Evolutionary conservation across 2,329 filamentous ascomycete species (phyloP), one percentile per base, ranked within the genome.

Genomic region (Phoma sp.): DNA sequence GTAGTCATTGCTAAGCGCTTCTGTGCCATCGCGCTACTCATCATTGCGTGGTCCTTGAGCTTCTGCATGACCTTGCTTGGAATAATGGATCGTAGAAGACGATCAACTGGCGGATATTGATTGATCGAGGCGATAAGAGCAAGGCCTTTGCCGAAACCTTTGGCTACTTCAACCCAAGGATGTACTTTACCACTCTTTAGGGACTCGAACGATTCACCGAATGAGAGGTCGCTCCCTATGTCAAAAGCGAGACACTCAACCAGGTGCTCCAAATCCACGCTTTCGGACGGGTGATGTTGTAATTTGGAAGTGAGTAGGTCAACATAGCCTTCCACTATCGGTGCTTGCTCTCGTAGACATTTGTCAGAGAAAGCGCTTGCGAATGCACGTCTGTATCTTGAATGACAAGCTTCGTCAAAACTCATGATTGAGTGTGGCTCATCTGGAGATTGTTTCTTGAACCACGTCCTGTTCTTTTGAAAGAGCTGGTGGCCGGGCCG

Each of bases 191-290:
- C 66, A 4, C 67, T 65, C 21, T 69, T 59, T 2, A 81, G 59
- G 37, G 74, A 77, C 14, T 68, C 64, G 39, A 79, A 80, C 1
- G 80, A 77, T 14, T 80, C 77, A 0, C 81, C 82, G 56, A 84
- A 84, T 0, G 82, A 79, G 17, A 84, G 73, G 59, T 81, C 79
- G 17, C 78, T 78, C 46, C 64, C 58, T 1, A 71, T 60, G 15
- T 71, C 68, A 28, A 70, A 71, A 4, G 59, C 67, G 7, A 66
- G 32, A 15, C 48, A 63, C 18, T 61, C 60, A 9, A 67, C 40
- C 53, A 65, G 57, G 1, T 60, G 36, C 4, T 47, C 49, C 1
- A 72, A 37, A 23, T 72, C 58, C 4, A 66, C 48, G 1, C 36
- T 51, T n/a, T 40, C 34, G 12, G 47, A 42, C 2, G n/a, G 23